Evolutionary conservation across 768 basidiomycete species (phyloP).

Genomic region (Lentinula detonsa): DNA sequence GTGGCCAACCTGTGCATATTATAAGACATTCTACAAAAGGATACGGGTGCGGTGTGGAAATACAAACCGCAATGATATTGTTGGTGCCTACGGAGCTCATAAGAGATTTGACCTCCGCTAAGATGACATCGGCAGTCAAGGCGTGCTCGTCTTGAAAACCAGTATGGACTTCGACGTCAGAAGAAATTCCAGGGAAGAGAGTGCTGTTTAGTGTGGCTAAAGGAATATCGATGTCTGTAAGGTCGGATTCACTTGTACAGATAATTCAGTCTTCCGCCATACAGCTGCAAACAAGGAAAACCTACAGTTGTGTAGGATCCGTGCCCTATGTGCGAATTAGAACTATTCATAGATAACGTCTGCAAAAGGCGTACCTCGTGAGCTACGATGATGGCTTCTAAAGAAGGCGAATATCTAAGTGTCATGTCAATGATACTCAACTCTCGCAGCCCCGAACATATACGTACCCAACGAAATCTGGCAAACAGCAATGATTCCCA

Average conservation of each 20-base stretch:
- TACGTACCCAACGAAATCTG: slow-evolving; percentile 12
- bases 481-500: neutral
- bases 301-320: slow-evolving; percentile 32
- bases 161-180: slow-evolving; percentile 28
- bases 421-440: slow-evolving; percentile 16
- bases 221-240: slow-evolving; percentile 30
- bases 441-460: neutral
- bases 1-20: slow-evolving; percentile 19
- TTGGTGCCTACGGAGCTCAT: slow-evolving; percentile 22
- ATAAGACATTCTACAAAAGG: neutral
- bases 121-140: slow-evolving; percentile 18
- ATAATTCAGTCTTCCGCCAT: neutral
- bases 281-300: neutral
- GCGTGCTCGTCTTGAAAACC: slow-evolving; percentile 37
- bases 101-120: slow-evolving; percentile 24
- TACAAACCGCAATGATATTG: slow-evolving; percentile 24
- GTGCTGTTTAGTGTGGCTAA: slow-evolving; percentile 22
- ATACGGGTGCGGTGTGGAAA: neutral
- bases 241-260: slow-evolving; percentile 24
- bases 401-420: slow-evolving; percentile 33
- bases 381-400: slow-evolving; percentile 35
- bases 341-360: neutral
- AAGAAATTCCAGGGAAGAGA: slow-evolving; percentile 37
- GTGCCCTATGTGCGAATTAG: slow-evolving; percentile 23
- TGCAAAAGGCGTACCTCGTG: slow-evolving; percentile 20